These are phyloP conservation scores for Saturnispora saitoi DNA, from an alignment of 805 yeast genomes.

Conservation along the genomic window DNA sequence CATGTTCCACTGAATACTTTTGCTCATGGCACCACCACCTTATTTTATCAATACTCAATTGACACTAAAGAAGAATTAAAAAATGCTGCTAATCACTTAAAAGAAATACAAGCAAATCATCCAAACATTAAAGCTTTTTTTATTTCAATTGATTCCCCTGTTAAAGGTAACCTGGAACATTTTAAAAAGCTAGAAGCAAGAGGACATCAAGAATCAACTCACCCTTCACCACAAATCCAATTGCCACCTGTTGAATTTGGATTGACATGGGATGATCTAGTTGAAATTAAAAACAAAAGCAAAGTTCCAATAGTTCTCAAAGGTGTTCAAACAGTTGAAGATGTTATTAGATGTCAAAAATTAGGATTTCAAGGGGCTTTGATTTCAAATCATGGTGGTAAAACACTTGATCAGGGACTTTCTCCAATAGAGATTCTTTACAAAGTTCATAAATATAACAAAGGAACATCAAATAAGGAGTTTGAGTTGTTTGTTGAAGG, in stretches of 20 bases:
- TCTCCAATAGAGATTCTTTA: conserved; percentile 56
- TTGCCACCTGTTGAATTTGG: conserved; percentile 7
- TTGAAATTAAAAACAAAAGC: conserved; percentile 39
- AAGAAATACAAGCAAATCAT: conserved; percentile 14
- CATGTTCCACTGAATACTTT: conserved; percentile 75
- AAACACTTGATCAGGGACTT: conserved; percentile 55
- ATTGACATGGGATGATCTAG: conserved; percentile 53
- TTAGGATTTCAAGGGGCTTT: conserved; percentile 56
- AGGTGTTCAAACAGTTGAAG: conserved; percentile 63
- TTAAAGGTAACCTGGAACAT: conserved; percentile 73
- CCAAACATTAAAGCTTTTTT: conserved; percentile 64
- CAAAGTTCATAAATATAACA: conserved; percentile 35
- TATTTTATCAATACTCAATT: conserved; percentile 81
- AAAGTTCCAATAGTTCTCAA: conserved; percentile 44
- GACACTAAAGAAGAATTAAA: conserved; percentile 51
- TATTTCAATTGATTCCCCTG: conserved; percentile 81
- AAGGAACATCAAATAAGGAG: conserved; percentile 32
- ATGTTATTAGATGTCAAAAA: conserved; percentile 49
- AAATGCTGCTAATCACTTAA: conserved; percentile 30
- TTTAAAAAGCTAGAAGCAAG: conserved; percentile 69
- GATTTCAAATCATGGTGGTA: conserved; percentile 68
- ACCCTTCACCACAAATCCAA: conserved; percentile 11
- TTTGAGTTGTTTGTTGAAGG: conserved; percentile 45
- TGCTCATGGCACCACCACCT: conserved; percentile 49
- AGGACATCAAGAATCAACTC: conserved; percentile 28